Evolutionary conservation across 2,329 filamentous ascomycete species (phyloP).

Genomic region (Neopestalotiopsis sp.): DNA sequence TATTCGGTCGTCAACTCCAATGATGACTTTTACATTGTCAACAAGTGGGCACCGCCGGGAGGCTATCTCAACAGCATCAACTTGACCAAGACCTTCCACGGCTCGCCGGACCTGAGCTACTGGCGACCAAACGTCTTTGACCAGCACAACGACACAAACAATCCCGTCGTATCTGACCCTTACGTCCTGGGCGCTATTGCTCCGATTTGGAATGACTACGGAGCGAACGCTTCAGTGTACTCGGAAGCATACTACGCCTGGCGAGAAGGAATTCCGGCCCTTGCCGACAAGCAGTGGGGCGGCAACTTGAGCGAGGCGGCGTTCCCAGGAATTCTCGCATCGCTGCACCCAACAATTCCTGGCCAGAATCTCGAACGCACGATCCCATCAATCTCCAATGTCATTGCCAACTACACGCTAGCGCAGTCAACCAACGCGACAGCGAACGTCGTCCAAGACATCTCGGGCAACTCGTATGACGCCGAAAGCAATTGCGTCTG

Average conservation of each 20-base stretch:
- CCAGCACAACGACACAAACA: slow-evolving; percentile 50
- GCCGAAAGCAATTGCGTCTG: slow-evolving; percentile 43
- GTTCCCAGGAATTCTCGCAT: slow-evolving; percentile 42
- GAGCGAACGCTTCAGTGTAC: slow-evolving; percentile 54
- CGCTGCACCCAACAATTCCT: slow-evolving; percentile 45
- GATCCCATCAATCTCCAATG: slow-evolving; percentile 40
- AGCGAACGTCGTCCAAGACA: slow-evolving; percentile 34
- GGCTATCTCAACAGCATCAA: slow-evolving; percentile 53
- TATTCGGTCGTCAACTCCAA: slow-evolving; percentile 59
- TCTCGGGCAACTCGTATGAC: slow-evolving; percentile 45
- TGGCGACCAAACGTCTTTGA: slow-evolving; percentile 58
- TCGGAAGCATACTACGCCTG: slow-evolving; percentile 58
- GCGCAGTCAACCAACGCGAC: background rate
- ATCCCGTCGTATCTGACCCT: slow-evolving; percentile 44
- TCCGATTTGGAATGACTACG: slow-evolving; percentile 61
- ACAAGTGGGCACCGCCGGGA: slow-evolving; percentile 46
- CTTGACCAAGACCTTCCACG: slow-evolving; percentile 50
- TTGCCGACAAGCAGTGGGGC: slow-evolving; percentile 59
- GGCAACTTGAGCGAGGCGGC: slow-evolving; percentile 47
- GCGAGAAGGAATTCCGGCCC: slow-evolving; percentile 52
- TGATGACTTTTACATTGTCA: slow-evolving; percentile 56
- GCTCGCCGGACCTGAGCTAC: slow-evolving; percentile 43
- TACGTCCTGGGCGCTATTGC: slow-evolving; percentile 53
- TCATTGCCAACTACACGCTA: slow-evolving; percentile 42
- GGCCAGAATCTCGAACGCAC: slow-evolving; percentile 55